Evolutionary conservation across 163 green algal species (phyloP), one percentile per base, ranked within the genome.

Genomic region (Trebouxiophyceae sp.): DNA sequence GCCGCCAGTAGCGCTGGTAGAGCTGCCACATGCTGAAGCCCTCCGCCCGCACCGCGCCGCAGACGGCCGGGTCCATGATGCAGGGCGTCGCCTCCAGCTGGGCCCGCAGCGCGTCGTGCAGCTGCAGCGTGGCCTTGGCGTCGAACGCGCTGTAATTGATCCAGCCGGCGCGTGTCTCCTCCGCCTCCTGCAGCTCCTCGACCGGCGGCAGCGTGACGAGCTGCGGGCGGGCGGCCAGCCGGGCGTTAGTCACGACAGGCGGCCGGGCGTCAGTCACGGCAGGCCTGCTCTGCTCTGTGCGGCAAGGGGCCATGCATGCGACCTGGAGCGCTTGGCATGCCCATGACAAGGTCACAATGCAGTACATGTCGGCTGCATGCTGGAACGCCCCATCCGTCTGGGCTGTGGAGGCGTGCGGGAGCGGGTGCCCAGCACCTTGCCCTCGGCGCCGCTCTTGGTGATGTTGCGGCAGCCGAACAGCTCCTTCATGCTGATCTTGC

Each of bases 91-190:
- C 54, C 39, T 54, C 33, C 32, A 75, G 69, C 32, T 59, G 16
- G 22, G 31, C 39, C 30, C 62, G 29, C 30, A 92, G 73, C 2
- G 76, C 82, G 6, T 77, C 50, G 31, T 86, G 79, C 61, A 98
- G 79, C 55, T 94, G 72, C 79, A 80, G 95, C 0, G 92, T 98
- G 33, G 88, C 82, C 77, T 95, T 87, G 56, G 91, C 90, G 68
- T 99, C 93, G 50, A 85, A 74, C 1, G 89, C 87, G 1, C 84
- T 91, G 83, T 99, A 99, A 60, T 95, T 78, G 29, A 98, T 89
- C 91, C 91, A 98, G 26, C 73, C 81, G 46, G 64, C 67, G 2
- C 87, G 77, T 56, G 77, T 85, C 8, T 80, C 70, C 23, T 62
- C 32, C 22, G 75, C 66, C 7, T 27, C 65, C 65, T 98, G 93